Evolutionary conservation across 1,284 basidiomycete species (phyloP), one percentile per base, ranked within the genome.

Genomic region (Volvariella surrecta): DNA sequence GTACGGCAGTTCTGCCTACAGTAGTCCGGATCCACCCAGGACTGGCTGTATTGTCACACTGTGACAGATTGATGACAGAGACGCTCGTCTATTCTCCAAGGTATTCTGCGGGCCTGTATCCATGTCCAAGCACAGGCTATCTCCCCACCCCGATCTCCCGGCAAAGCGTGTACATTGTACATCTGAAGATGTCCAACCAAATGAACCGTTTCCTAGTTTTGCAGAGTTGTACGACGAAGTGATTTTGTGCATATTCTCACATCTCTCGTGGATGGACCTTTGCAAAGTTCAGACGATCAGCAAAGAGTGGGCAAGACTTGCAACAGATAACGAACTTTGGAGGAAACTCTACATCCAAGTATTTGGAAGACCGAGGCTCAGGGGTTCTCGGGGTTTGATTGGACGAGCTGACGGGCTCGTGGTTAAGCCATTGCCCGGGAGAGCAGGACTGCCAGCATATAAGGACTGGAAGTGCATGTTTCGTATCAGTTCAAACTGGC

Each of bases 401-500:
- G 62, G 63, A 4, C 66, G 75, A 37, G 58, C 61, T 4, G 76
- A 83, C 52, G 76, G 76, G 2, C 66, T 76, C 43, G 70, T 78
- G 55, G 59, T 82, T 21, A 76, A 68, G 52, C 66, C 73, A 3
- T 61, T 88, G 21, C 83, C 83, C 9, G 67, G 66, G 18, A 63
- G 77, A 54, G 70, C 66, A 2, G 60, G 64, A 48, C 41, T 49
- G 32, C 63, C 70, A n/a, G 57, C 64, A 34, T 50, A 65, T 37
- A 78, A 70, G 55, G 73, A 85, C 53, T 89, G 85, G 85, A 86
- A 85, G 60, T 83, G 76, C 74, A 87, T 88, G 83, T 88, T 86
- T 59, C 73, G 82, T 42, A 82, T 87, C 48, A 86, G 82, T 54
- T 75, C 74, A 6, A 88, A 89, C 51, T 89, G 86, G 85, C 70